Conservation (phyloP, 106 monocot genomes). For the Allium fistulosum region DNA sequence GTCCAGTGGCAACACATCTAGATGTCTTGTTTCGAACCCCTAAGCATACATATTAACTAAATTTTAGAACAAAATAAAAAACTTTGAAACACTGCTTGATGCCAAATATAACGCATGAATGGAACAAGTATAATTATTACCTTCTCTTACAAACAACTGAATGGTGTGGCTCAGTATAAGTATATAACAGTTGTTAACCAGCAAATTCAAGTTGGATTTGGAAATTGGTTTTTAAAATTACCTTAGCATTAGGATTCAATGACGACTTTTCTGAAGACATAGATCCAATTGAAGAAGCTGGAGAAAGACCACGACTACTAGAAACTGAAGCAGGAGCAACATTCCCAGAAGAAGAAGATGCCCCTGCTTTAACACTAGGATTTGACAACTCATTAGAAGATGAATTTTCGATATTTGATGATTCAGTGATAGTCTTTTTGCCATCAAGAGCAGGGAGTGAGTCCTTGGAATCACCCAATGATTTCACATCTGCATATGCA, state of each 20-base stretch:
- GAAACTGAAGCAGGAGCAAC: slow-evolving; percentile 31
- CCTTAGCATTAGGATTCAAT: slow-evolving; percentile 87
- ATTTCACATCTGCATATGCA: slow-evolving; percentile 13
- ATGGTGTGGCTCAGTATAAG: too few relatives aligned
- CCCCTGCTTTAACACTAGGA: slow-evolving; percentile 23
- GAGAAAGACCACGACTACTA: slow-evolving; percentile 51
- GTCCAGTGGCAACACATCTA: too few relatives aligned
- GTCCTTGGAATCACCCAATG: slow-evolving; percentile 13
- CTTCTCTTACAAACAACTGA: too few relatives aligned
- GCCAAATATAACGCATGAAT: too few relatives aligned
- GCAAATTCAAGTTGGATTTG: neutral
- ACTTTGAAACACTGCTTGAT: too few relatives aligned
- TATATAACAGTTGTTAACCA: too few relatives aligned
- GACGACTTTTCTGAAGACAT: slow-evolving; percentile 78
- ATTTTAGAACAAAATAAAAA: too few relatives aligned
- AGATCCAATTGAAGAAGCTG: slow-evolving; percentile 74
- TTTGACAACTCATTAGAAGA: slow-evolving; percentile 17
- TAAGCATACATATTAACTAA: too few relatives aligned
- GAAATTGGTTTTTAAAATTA: slow-evolving; percentile 3
- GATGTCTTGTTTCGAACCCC: too few relatives aligned
- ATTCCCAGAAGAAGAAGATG: slow-evolving; percentile 40
- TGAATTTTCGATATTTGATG: slow-evolving; percentile 19
- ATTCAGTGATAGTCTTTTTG: slow-evolving; percentile 10
- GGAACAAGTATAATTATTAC: too few relatives aligned
- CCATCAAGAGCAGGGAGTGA: slow-evolving; percentile 26